phyloP scores from a whole-genome alignment of 2,329 filamentous ascomycete species.

The Aspergillus glaucus region DNA sequence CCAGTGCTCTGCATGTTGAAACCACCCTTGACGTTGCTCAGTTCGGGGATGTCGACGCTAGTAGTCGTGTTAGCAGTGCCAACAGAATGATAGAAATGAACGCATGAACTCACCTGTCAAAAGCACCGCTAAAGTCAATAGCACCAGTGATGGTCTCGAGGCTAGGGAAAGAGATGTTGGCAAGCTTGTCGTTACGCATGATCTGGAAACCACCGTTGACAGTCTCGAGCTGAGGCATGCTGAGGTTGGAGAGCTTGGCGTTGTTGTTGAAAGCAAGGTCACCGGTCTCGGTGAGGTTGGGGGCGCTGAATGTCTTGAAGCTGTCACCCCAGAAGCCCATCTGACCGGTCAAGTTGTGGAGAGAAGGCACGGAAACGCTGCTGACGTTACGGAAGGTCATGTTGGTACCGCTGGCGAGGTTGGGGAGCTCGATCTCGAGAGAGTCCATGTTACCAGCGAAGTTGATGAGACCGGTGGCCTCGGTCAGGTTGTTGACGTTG shows the following conservation, averaged over 20 bases:
- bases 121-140: conserved; percentile 77
- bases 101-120: conserved; percentile 61
- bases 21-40: conserved; percentile 63
- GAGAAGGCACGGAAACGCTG: conserved; percentile 64
- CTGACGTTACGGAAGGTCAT: conserved; percentile 78
- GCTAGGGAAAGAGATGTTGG: conserved; percentile 58
- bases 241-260: conserved; percentile 62
- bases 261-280: conserved; percentile 55
- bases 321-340: conserved; percentile 76
- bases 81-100: conserved; percentile 24
- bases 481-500: conserved; percentile 66
- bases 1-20: conserved; percentile 64
- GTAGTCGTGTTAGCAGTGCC: conserved; percentile 51
- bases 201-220: conserved; percentile 77
- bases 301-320: conserved; percentile 39
- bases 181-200: conserved; percentile 79
- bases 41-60: conserved; percentile 48
- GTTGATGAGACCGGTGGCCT: conserved; percentile 63
- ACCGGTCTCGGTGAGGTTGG: conserved; percentile 43
- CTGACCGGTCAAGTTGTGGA: conserved; percentile 67
- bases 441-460: conserved; percentile 74
- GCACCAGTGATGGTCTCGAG: conserved; percentile 70
- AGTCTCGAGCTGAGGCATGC: conserved; percentile 60
- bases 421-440: conserved; percentile 67
- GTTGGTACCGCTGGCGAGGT: conserved; percentile 72